Evolutionary conservation across 78 protist genomes (phyloP), one percentile per base, ranked within the genome.

Genomic region (Fonticula alba): DNA sequence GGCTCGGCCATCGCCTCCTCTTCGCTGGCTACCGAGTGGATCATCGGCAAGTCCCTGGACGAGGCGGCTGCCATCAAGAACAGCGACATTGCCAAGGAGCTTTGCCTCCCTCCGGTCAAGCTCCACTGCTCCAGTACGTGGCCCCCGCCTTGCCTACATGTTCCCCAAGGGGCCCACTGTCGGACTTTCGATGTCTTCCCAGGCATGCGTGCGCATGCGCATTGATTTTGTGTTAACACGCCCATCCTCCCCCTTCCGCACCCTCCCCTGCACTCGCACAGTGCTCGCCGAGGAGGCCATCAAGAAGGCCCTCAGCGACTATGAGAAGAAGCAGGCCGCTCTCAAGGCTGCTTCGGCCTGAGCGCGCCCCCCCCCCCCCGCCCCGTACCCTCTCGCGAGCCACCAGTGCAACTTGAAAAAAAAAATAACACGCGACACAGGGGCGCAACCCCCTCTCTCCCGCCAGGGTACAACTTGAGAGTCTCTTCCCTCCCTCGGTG

Each of bases 51-150:
- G 83, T 59, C 78, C 1, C 29, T 92, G 32, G 89, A 87, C 37
- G 86, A 89, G 55, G 88, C 85, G 14, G 32, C 58, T 0, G 66
- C 54, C 7, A 68, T 95, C 59, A 77, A 60, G 61, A 95, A 95
- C 76, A 58, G 67, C 0, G 93, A 85, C 37, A 90, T 95, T 47
- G 94, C 94, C 13, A 58, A 49, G 35, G 80, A 91, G 49, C 82
- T 95, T 35, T 1, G 74, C 10, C 74, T 95, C 27, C 99, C 99
- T 33, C 97, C 97, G 0, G 97, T 94, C 7, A 94, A 94, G 85
- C 62, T 80, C 65, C 98, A 94, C 72, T 94, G 98, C 80, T 53
- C 77, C 5, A 86, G 73, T 69, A 58, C 14, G 73, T 37, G 63
- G 5, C 9, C 9, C 15, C n/a, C 53, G 0, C 26, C 24, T 9